Conservation (phyloP, 2,329 filamentous ascomycete genomes). For the Scedosporium aurantiacum region DNA sequence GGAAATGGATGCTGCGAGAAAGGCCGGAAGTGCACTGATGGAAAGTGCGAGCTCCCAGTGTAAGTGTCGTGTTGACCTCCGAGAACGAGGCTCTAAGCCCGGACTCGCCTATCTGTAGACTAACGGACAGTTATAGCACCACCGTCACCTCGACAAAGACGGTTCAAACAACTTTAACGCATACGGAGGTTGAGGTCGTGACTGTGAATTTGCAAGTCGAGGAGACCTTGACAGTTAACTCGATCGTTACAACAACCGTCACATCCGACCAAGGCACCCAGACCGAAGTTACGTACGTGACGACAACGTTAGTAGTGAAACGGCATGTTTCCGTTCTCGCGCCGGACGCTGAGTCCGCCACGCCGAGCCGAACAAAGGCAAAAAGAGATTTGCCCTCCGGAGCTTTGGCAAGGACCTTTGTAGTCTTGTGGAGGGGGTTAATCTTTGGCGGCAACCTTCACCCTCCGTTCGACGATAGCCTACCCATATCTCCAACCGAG, state of each 20-base stretch:
- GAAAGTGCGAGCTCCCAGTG: conserved; percentile 6
- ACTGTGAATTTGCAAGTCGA: conserved; percentile 1
- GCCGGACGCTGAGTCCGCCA: background rate
- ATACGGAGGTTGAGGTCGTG: background rate
- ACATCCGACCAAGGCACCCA: conserved; percentile 3
- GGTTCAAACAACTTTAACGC: background rate
- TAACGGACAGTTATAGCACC: background rate
- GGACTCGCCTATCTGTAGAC: background rate
- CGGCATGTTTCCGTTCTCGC: background rate
- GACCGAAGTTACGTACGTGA: conserved; percentile 5
- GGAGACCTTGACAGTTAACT: conserved; percentile 2
- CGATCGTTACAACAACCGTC: conserved; percentile 2
- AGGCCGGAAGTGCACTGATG: conserved; percentile 7
- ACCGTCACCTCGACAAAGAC: conserved; percentile 4
- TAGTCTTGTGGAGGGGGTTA: background rate
- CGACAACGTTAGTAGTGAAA: background rate
- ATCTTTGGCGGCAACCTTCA: background rate
- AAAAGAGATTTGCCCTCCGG: background rate
- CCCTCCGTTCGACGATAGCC: background rate
- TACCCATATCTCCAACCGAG: background rate
- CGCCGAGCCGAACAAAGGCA: background rate
- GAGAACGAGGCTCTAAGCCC: background rate
- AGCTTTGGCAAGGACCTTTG: background rate
- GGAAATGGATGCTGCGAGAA: conserved; percentile 8
- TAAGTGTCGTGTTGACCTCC: background rate